Percentiles rank a stretch among this genome's conserved stretches.
These are phyloP conservation scores for Aspergillus leporis DNA, from an alignment of 495 filamentous ascomycete genomes.

Conservation along the genomic window DNA sequence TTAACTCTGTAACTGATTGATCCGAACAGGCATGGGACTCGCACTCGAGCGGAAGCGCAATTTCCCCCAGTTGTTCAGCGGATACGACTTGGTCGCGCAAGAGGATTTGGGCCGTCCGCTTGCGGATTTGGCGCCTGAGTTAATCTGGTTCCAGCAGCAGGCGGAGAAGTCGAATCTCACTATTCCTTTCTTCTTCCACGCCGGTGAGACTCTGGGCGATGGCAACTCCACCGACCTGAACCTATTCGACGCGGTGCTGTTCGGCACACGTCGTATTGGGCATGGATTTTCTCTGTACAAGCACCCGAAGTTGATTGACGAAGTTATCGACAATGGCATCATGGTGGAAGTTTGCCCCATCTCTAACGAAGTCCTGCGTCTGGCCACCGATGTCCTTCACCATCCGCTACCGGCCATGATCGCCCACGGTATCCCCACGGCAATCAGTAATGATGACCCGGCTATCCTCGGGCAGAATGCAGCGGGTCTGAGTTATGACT, in stretches of 20 bases:
- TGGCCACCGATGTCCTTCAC: constrained; percentile 18
- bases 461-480: constrained; percentile 23
- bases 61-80: constrained; percentile 23
- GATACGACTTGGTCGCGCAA: constrained; percentile 24
- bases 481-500: constrained; percentile 23
- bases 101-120: constrained; percentile 25
- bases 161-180: constrained; percentile 13
- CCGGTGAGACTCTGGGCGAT: constrained; percentile 25
- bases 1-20: not conserved
- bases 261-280: constrained; percentile 24
- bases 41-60: constrained; percentile 16
- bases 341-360: constrained; percentile 27
- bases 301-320: constrained; percentile 21
- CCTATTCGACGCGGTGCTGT: constrained; percentile 22
- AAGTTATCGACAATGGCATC: constrained; percentile 17
- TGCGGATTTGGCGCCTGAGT: constrained; percentile 17
- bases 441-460: constrained; percentile 27
- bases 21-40: constrained; percentile 13
- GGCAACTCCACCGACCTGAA: constrained; percentile 26
- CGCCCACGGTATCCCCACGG: constrained; percentile 21
- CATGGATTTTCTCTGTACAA: constrained; percentile 28
- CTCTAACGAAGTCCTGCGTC: constrained; percentile 25
- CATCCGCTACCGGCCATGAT: constrained; percentile 26
- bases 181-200: constrained; percentile 27
- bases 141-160: constrained; percentile 25